Evolutionary conservation across 1,284 basidiomycete genomes (phyloP).

Genomic region (Apiotrichum brassicae): DNA sequence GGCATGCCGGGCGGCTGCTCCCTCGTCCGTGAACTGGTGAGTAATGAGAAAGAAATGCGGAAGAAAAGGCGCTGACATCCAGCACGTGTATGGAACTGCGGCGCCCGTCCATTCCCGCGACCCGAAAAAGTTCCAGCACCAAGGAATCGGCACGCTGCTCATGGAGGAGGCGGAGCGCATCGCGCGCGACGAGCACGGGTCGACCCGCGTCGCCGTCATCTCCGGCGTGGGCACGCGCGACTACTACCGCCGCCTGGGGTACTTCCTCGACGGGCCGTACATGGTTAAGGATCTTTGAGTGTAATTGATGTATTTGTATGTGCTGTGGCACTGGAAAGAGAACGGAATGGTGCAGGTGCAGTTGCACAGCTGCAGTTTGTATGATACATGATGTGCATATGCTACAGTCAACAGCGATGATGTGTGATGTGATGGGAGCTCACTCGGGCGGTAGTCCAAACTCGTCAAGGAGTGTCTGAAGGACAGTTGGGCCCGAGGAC

Average conservation of each 20-base stretch:
- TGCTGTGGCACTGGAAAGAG: no score
- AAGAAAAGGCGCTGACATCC: not conserved
- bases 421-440: no score
- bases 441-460: slow-evolving; percentile 23
- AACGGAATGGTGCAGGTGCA: no score
- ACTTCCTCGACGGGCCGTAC: slow-evolving; percentile 91
- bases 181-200: slow-evolving; percentile 95
- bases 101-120: slow-evolving; percentile 95
- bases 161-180: slow-evolving; percentile 99
- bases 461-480: slow-evolving; percentile 31
- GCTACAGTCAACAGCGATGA: no score
- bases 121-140: slow-evolving; percentile 97
- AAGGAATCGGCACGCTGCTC: slow-evolving; percentile 92
- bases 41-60: slow-evolving; percentile 14
- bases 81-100: slow-evolving; percentile 96
- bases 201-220: slow-evolving; percentile 77
- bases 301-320: no score
- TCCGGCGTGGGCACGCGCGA: slow-evolving; percentile 91
- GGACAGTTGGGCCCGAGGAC: slow-evolving; percentile 18
- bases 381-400: no score
- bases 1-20: slow-evolving; percentile 73
- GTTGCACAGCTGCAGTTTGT: no score
- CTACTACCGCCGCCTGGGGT: slow-evolving; percentile 89
- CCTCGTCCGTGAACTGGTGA: slow-evolving; percentile 79
- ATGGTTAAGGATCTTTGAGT: slow-evolving; percentile 77